Base-by-base conservation (phyloP, 2,329 filamentous ascomycete species). In the Fusarium marasasianum region DNA sequence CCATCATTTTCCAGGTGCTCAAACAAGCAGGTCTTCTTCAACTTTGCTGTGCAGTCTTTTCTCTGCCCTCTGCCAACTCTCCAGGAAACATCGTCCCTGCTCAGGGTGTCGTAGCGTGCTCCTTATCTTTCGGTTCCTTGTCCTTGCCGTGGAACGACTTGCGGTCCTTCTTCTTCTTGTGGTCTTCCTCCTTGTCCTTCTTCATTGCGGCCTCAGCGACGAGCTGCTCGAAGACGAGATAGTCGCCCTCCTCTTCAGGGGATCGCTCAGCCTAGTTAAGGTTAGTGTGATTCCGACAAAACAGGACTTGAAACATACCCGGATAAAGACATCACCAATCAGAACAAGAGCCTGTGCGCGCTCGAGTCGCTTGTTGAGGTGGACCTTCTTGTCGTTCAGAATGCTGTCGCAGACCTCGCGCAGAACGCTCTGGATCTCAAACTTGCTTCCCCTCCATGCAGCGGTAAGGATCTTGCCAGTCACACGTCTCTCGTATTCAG, bases 401-500 rank as follows among this genome's bases (percentile, higher is more conserved):
- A 98, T 92, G 72, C 90, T 88, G 80, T 99, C 96, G 83, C 96
- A 98, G 26, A 99, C 96, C 77, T 98, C 96, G 57, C 96, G 89
- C 80, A 99, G 85, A 73, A 99, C 96, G 79, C 95, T 93, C 87
- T 98, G 96, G 75, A 99, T 98, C 87, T 99, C 96, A 80, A 97
- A 98, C 85, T 96, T 97, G 88, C 92, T 96, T 53, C 96, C 96
- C 74, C 95, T 88, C 96, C 96, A 99, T 17, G 96, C 96, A 7
- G 96, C 96, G 9, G 95, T 97, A 44, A 99, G 89, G 75, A 99
- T 98, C 89, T 99, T 99, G 80, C 96, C 96, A 15, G 96, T 99
- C 31, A 98, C 96, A 77, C 93, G 91, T 80, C 96, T 92, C 87
- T 98, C 96, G 79, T 97, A 98, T 85, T 99, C 96, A 47, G 92